Evolutionary conservation across 208 protist genomes (phyloP), one percentile per base, ranked within the genome.

Genomic region (Leishmania mexicana): DNA sequence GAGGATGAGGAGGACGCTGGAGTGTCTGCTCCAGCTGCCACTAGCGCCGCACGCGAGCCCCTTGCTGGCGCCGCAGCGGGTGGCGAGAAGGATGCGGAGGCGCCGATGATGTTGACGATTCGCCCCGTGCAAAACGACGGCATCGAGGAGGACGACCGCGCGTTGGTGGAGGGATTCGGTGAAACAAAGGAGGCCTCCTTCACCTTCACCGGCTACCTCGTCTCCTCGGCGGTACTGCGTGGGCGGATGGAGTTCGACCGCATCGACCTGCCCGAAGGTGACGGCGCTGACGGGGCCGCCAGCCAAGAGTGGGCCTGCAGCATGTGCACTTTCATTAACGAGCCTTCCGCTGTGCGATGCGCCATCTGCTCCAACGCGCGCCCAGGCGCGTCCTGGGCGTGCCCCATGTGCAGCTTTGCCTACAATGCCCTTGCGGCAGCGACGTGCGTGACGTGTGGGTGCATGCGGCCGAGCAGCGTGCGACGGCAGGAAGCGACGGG

Each of bases 291-390:
- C 35, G 72, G 75, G 17, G 64, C 58, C 13, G 54, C 67, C 21
- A 77, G 80, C 51, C 60, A 76, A 81, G 92, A 95, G 79, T 97
- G 95, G 93, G 85, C 81, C 68, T 97, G 95, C 70, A 80, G 83
- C n/a, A 74, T 87, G 45, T 97, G 95, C 79, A 97, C 95, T 4
- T 96, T 96, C 76, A 80, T 93, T 60, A 97, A 97, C 79, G 80
- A 88, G n/a, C 77, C 90, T 15, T 81, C 83, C 17, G 83, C 86
- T 40, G 95, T 91, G 42, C 92, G 95, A 17, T 97, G 95, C 83
- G 88, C 85, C n/a, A 96, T 97, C 57, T 97, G 95, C 76, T 83
- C 84, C n/a, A 95, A 90, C 15, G 88, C 88, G 15, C 90, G 92
- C 4, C 89, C 93, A 6, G 92, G 92, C 1, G 87, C 89, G 17